Evolutionary conservation across 2,329 filamentous ascomycete species (phyloP).

Genomic region (Xylariaceae sp.): DNA sequence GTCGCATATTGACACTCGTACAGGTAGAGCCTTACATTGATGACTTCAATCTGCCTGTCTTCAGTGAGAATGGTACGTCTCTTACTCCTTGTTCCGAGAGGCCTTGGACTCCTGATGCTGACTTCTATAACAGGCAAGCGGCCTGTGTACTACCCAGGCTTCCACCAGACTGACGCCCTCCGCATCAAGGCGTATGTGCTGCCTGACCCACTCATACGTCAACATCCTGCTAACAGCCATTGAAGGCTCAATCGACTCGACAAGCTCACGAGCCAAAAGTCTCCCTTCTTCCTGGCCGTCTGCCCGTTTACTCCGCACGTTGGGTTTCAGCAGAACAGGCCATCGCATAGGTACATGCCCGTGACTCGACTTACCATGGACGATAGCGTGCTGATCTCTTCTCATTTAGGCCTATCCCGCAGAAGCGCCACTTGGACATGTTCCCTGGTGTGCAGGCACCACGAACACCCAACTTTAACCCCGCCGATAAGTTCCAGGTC

Average conservation of each 20-base stretch:
- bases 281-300: constrained; percentile 6
- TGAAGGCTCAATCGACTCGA: constrained; percentile 4
- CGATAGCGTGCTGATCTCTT: no score
- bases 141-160: constrained; percentile 5
- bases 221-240: background rate
- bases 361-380: background rate
- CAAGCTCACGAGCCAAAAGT: background rate
- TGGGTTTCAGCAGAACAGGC: background rate
- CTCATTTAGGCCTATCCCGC: constrained; percentile 8
- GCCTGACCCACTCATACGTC: no score
- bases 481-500: constrained; percentile 5
- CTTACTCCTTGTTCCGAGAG: background rate
- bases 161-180: constrained; percentile 6
- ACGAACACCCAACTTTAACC: constrained; percentile 7
- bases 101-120: background rate
- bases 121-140: constrained; percentile 1
- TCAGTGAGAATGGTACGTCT: constrained; percentile 5
- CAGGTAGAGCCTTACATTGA: constrained; percentile 6
- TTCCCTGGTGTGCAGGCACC: constrained; percentile 6
- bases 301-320: constrained; percentile 4
- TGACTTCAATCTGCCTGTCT: constrained; percentile 3
- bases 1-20: no score
- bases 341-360: background rate
- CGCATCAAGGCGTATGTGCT: constrained; percentile 4
- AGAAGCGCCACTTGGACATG: constrained; percentile 6